Evolutionary conservation across 2,329 filamentous ascomycete species (phyloP).

Genomic region (Clonostachys rosea): DNA sequence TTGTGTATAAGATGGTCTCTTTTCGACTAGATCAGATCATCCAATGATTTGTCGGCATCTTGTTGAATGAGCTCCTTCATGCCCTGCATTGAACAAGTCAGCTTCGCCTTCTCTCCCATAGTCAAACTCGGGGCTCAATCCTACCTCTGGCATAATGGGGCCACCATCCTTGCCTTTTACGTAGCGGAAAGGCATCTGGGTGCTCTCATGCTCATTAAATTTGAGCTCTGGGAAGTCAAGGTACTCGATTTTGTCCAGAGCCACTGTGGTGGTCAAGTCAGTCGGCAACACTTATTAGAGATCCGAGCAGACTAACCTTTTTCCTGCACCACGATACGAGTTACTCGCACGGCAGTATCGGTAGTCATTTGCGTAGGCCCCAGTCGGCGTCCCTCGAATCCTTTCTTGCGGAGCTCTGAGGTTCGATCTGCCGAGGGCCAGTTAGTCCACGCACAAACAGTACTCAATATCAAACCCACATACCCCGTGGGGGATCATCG

Average conservation of each 20-base stretch:
- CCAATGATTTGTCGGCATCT: slow-evolving; percentile 88
- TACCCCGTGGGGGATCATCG: slow-evolving; percentile 90
- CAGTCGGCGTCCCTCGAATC: slow-evolving; percentile 80
- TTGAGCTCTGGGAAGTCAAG: slow-evolving; percentile 85
- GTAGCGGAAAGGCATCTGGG: slow-evolving; percentile 97
- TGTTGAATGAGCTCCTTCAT: slow-evolving; percentile 93
- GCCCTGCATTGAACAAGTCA: slow-evolving; percentile 48
- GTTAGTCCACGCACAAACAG: not conserved
- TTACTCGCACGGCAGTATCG: slow-evolving; percentile 92
- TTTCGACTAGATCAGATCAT: slow-evolving; percentile 65
- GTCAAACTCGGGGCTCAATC: slow-evolving; percentile 11
- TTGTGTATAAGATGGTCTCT: no score
- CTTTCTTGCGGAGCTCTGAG: slow-evolving; percentile 91
- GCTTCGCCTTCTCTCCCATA: not conserved
- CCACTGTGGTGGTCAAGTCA: slow-evolving; percentile 42
- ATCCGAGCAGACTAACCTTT: slow-evolving; percentile 51
- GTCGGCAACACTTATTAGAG: not conserved
- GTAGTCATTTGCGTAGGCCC: slow-evolving; percentile 98
- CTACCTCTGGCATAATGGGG: slow-evolving; percentile 87
- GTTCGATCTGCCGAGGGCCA: slow-evolving; percentile 67
- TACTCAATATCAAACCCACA: slow-evolving; percentile 13
- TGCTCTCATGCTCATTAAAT: slow-evolving; percentile 88
- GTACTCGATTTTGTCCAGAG: slow-evolving; percentile 75
- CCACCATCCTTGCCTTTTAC: slow-evolving; percentile 70
- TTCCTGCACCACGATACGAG: slow-evolving; percentile 80